Percentiles rank a stretch among this genome's conserved stretches.
These are phyloP conservation scores for Ogataea chonburiensis DNA, from an alignment of 805 yeast genomes.

Conservation along the genomic window DNA sequence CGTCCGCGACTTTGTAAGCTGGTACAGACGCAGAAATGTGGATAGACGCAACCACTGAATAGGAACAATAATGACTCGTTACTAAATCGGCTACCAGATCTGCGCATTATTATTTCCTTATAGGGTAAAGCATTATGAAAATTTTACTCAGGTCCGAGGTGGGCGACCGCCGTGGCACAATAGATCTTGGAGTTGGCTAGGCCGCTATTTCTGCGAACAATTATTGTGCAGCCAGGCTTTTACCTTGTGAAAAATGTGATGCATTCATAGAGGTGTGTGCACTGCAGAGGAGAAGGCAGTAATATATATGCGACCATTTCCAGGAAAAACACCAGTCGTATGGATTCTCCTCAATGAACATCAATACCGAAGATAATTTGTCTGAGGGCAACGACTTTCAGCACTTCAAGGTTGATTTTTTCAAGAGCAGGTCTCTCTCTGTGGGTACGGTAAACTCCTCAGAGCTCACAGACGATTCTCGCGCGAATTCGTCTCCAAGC, in stretches of 20 bases:
- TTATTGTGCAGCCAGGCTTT: constrained; percentile 1
- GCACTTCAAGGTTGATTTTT: constrained; percentile 22
- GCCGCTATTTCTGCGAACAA: not conserved
- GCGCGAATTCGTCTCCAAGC: constrained; percentile 14
- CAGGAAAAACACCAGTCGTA: too few relatives aligned
- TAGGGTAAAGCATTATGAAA: not conserved
- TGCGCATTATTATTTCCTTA: constrained; percentile 9
- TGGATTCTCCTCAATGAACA: too few relatives aligned
- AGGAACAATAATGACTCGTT: constrained; percentile 1
- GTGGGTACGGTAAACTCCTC: constrained; percentile 11
- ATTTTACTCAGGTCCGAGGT: constrained; percentile 1
- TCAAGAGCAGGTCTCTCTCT: constrained; percentile 19
- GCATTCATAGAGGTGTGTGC: constrained; percentile 2
- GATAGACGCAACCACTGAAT: constrained; percentile 22
- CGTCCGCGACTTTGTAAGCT: constrained; percentile 72
- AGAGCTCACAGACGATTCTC: constrained; percentile 5
- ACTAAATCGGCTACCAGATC: constrained; percentile 2
- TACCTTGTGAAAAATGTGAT: constrained; percentile 4
- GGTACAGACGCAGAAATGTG: constrained; percentile 80
- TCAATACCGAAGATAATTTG: constrained; percentile 5
- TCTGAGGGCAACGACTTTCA: constrained; percentile 13
- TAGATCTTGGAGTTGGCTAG: constrained; percentile 8
- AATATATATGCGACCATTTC: constrained; percentile 5
- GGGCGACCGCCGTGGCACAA: constrained; percentile 1
- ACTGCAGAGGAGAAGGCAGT: not conserved